Conservation (phyloP, 805 yeast genomes). For the Lachancea sp. region DNA sequence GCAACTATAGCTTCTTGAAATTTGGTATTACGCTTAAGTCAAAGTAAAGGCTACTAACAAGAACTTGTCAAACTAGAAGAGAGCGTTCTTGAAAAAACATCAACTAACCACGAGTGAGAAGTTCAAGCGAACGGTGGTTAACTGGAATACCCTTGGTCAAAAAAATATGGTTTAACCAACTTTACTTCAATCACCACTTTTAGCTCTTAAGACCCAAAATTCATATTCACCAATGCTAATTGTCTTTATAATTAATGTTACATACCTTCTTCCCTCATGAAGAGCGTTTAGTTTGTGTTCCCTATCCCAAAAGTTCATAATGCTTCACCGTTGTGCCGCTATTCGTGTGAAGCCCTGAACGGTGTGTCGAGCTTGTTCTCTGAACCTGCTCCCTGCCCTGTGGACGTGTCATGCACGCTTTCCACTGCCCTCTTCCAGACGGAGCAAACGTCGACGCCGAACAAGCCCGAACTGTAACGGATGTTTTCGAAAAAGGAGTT, state of each 20-base stretch:
- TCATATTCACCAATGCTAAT: conserved; percentile 1
- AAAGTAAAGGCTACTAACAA: background rate
- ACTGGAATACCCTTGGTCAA: no score
- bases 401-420: background rate
- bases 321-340: background rate
- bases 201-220: no score
- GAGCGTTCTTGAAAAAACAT: background rate
- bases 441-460: conserved; percentile 33
- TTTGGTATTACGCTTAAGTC: background rate
- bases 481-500: conserved; percentile 13
- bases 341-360: conserved; percentile 1
- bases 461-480: conserved; percentile 26
- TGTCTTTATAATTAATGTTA: conserved; percentile 3
- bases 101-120: no score
- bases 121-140: no score
- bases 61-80: background rate
- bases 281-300: conserved; percentile 1
- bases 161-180: no score
- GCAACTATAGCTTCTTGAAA: background rate
- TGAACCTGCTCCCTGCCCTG: background rate
- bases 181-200: no score
- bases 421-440: conserved; percentile 32
- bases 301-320: background rate
- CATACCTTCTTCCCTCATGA: background rate
- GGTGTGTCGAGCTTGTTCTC: conserved; percentile 5